Percentiles rank a stretch among this genome's conserved stretches.
Evolutionary conservation across 192 early-diverging fungal genomes (phyloP).

Genomic region (Umbelopsis ramanniana): DNA sequence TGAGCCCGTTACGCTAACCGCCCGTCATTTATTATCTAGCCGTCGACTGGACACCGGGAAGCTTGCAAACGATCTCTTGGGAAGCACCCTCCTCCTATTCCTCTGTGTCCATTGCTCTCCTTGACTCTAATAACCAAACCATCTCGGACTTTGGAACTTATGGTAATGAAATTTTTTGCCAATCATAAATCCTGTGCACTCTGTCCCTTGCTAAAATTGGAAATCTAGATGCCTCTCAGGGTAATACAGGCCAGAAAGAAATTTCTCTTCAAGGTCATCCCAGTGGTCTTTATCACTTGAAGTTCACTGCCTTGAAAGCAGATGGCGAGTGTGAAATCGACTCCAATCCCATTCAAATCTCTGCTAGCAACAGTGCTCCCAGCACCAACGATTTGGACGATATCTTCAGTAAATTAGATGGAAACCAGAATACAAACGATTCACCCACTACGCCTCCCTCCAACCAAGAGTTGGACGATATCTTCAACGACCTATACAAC

Average conservation of each 20-base stretch:
- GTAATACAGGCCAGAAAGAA: not conserved
- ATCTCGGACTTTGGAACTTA: conserved; percentile 12
- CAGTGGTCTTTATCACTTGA: conserved; percentile 9
- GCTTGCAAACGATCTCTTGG: not conserved
- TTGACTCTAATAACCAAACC: conserved; percentile 3
- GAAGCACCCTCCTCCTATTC: not conserved
- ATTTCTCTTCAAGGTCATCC: conserved; percentile 15
- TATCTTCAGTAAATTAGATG: not conserved
- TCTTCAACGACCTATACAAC: not conserved
- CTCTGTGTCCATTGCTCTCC: not conserved
- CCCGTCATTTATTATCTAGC: not conserved
- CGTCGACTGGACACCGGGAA: not conserved
- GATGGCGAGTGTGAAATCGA: not conserved
- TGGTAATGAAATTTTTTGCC: not conserved
- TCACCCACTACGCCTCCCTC: not conserved
- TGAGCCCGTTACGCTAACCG: not conserved
- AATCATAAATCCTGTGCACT: not conserved
- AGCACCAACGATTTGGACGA: not conserved
- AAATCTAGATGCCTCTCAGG: conserved; percentile 7
- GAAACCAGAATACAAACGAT: not conserved
- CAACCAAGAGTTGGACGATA: not conserved
- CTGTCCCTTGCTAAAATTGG: conserved; percentile 1
- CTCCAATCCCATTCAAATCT: not conserved
- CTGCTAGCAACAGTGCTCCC: not conserved
- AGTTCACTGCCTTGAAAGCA: not conserved